Conservation (phyloP, 768 basidiomycete genomes). For the Russula griseocarnosa region DNA sequence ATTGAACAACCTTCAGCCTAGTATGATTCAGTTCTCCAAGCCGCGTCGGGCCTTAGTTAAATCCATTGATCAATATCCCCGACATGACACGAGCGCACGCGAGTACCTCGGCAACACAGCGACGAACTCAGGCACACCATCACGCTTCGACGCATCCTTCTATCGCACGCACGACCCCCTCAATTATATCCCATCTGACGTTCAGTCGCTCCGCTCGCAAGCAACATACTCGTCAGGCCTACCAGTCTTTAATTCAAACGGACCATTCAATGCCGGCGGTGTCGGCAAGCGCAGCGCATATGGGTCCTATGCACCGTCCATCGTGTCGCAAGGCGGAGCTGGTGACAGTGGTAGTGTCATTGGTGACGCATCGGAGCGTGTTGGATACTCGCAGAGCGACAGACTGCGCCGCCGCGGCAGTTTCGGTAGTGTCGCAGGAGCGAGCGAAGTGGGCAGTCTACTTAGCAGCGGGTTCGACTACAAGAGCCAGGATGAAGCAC, state of each 20-base stretch:
- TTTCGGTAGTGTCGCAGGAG: constrained; percentile 70
- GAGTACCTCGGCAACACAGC: constrained; percentile 52
- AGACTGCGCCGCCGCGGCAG: constrained; percentile 74
- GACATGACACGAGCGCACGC: constrained; percentile 86
- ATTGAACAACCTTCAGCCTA: constrained; percentile 90
- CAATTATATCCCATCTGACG: constrained; percentile 92
- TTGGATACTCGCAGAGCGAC: constrained; percentile 90
- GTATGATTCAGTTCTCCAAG: constrained; percentile 99
- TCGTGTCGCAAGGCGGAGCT: constrained; percentile 88
- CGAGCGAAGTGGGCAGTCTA: constrained; percentile 69
- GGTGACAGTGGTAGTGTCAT: constrained; percentile 50
- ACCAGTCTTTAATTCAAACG: constrained; percentile 70
- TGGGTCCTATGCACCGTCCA: constrained; percentile 83
- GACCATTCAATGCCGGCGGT: constrained; percentile 66
- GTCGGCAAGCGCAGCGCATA: constrained; percentile 65
- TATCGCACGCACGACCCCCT: constrained; percentile 93
- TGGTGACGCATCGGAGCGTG: constrained; percentile 42
- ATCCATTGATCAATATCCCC: constrained; percentile 89
- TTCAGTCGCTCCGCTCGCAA: constrained; percentile 93
- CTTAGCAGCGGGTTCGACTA: constrained; percentile 67
- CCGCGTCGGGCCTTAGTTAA: constrained; percentile 85
- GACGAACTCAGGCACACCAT: constrained; percentile 75
- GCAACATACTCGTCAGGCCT: constrained; percentile 92
- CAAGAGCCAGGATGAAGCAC: constrained; percentile 87
- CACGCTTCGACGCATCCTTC: constrained; percentile 93